phyloP scores from a whole-genome alignment of 225 moss, liverwort and hornwort genomes.

The Takakia lepidozioides region DNA sequence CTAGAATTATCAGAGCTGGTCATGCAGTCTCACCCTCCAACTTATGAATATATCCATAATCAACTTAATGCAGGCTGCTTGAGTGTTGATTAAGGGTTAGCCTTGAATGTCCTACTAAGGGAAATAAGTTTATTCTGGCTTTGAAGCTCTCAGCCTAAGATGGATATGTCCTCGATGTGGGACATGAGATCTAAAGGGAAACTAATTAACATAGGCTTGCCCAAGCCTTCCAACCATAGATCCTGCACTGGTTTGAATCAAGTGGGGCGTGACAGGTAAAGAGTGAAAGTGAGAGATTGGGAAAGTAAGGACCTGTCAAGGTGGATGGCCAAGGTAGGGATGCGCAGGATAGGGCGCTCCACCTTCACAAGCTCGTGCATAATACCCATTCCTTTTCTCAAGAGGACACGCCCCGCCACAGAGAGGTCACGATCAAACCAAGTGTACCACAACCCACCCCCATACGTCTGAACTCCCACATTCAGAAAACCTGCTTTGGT shows the following conservation, averaged over 20 bases:
- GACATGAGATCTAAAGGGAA: too few species aligned
- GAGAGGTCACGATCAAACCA: slow-evolving; percentile 92
- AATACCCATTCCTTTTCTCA: slow-evolving; percentile 39
- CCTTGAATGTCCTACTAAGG: not conserved
- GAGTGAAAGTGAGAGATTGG: not conserved
- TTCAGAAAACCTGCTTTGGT: slow-evolving; percentile 68
- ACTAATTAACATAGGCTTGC: not conserved
- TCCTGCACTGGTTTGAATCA: too few species aligned
- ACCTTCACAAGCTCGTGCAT: slow-evolving; percentile 74
- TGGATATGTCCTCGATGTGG: too few species aligned
- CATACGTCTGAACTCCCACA: slow-evolving; percentile 81
- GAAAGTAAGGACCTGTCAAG: slow-evolving; percentile 48
- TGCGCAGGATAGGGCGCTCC: slow-evolving; percentile 73
- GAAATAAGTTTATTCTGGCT: too few species aligned
- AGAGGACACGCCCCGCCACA: slow-evolving; percentile 75
- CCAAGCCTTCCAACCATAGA: too few species aligned
- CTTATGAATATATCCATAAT: too few species aligned
- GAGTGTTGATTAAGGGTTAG: too few species aligned
- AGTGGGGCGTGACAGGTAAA: not conserved
- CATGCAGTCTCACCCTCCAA: too few species aligned
- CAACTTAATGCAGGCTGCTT: not conserved
- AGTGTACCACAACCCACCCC: slow-evolving; percentile 77
- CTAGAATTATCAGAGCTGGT: too few species aligned
- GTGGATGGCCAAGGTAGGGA: slow-evolving; percentile 82
- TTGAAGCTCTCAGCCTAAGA: too few species aligned